These are phyloP conservation scores for Aspergillus sp. DNA, from an alignment of 2,329 filamentous ascomycete genomes.

Conservation along the genomic window DNA sequence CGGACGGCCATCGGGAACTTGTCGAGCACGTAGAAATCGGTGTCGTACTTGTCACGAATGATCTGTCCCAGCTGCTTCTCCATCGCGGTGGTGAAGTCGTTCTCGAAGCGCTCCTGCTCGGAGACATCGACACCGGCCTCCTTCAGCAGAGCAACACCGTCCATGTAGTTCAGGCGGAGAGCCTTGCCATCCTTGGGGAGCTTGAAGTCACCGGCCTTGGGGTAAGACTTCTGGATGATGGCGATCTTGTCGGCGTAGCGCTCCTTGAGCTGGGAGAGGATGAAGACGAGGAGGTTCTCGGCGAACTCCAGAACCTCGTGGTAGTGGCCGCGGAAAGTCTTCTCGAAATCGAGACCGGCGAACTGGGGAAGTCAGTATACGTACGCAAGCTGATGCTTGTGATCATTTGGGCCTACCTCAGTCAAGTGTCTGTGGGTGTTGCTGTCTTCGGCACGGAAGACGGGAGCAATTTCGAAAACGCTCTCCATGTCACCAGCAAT, in stretches of 20 bases:
- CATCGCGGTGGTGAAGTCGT: conserved; percentile 52
- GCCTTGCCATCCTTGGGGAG: conserved; percentile 53
- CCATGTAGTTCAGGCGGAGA: conserved; percentile 53
- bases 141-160: conserved; percentile 50
- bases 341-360: conserved; percentile 56
- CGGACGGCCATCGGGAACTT: conserved; percentile 89
- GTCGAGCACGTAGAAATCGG: conserved; percentile 96
- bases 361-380: conserved; percentile 41
- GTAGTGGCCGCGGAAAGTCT: conserved; percentile 53
- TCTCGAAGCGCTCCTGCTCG: conserved; percentile 51
- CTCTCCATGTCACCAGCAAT: conserved; percentile 65
- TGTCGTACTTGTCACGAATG: conserved; percentile 83
- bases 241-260: conserved; percentile 50
- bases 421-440: conserved; percentile 69
- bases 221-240: conserved; percentile 51
- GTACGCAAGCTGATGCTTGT: too few species aligned
- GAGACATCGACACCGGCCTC: conserved; percentile 54
- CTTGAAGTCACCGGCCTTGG: conserved; percentile 53
- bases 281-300: conserved; percentile 53
- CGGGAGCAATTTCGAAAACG: conserved; percentile 66
- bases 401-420: conserved; percentile 47
- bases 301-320: conserved; percentile 54
- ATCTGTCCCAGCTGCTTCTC: conserved; percentile 76
- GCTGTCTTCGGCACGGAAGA: conserved; percentile 69
- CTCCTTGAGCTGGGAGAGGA: conserved; percentile 48